Evolutionary conservation across 2,329 filamentous ascomycete genomes (phyloP).

Genomic region (Verticillium isaacii): DNA sequence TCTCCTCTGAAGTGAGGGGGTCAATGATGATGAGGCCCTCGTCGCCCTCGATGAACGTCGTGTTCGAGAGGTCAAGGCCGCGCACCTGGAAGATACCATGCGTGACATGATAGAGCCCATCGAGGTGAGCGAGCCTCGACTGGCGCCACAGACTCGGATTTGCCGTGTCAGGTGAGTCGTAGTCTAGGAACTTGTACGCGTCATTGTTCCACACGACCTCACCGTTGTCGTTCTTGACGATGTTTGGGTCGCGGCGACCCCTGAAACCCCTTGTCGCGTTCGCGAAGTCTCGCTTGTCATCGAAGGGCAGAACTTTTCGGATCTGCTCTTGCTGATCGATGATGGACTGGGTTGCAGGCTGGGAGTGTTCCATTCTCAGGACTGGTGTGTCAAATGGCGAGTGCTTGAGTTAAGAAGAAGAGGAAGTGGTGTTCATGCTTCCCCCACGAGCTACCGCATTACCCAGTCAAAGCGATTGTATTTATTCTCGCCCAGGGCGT

Average conservation of each 20-base stretch:
- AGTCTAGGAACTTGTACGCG: constrained; percentile 14
- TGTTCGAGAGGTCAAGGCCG: constrained; percentile 33
- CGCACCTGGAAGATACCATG: constrained; percentile 33
- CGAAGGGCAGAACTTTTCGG: background rate
- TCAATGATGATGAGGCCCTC: constrained; percentile 33
- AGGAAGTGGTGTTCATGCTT: no score
- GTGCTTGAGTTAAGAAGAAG: no score
- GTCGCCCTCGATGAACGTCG: constrained; percentile 31
- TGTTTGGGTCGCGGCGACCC: background rate
- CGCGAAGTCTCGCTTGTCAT: background rate
- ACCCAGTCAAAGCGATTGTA: no score
- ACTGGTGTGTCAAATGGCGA: background rate
- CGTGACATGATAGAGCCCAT: constrained; percentile 27
- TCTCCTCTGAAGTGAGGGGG: constrained; percentile 28
- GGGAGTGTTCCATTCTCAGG: background rate
- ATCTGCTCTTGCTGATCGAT: background rate
- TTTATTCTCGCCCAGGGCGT: no score
- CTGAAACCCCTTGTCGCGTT: background rate
- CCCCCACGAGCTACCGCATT: no score
- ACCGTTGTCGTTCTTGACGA: background rate
- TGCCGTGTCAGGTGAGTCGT: constrained; percentile 7
- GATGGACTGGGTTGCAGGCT: background rate
- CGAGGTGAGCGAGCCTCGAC: constrained; percentile 7
- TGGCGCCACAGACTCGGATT: constrained; percentile 13
- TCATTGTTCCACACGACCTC: constrained; percentile 19